These are phyloP conservation scores for Bonia amplexicaulis DNA, from an alignment of 176 grass and related monocot genomes.

Conservation along the genomic window DNA sequence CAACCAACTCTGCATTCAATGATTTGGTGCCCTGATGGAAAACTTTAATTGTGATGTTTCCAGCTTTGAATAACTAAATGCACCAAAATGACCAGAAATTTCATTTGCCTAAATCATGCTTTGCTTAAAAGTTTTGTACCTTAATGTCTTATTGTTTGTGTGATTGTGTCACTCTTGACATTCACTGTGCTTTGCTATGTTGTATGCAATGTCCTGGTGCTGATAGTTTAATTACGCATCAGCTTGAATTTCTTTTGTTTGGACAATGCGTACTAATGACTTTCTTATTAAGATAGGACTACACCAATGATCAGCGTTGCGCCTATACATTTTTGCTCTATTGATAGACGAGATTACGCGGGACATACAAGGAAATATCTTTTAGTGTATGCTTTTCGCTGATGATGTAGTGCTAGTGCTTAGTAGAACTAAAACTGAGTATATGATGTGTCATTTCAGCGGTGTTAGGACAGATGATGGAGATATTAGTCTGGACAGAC, in stretches of 20 bases:
- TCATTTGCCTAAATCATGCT: background rate
- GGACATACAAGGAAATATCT: too few species aligned
- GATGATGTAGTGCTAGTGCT: too few species aligned
- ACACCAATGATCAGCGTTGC: too few species aligned
- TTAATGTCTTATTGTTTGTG: background rate
- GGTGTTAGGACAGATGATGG: too few species aligned
- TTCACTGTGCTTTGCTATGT: background rate
- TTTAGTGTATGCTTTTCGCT: too few species aligned
- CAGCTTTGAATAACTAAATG: background rate
- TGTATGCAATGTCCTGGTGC: background rate
- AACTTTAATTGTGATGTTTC: background rate
- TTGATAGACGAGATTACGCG: rapidly evolving
- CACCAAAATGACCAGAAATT: background rate
- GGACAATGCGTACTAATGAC: background rate
- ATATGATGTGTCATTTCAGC: too few species aligned
- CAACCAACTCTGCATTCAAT: background rate
- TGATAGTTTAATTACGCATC: background rate
- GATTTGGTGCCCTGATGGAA: background rate
- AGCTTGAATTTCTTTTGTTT: slow-evolving; percentile 3
- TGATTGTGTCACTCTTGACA: background rate
- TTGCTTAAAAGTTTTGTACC: background rate
- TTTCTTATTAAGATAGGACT: too few species aligned
- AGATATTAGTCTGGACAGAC: too few species aligned
- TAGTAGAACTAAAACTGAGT: too few species aligned
- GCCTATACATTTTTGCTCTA: too few species aligned